phyloP scores from a whole-genome alignment of 2,329 filamentous ascomycete species.

The Penicillium sp. region DNA sequence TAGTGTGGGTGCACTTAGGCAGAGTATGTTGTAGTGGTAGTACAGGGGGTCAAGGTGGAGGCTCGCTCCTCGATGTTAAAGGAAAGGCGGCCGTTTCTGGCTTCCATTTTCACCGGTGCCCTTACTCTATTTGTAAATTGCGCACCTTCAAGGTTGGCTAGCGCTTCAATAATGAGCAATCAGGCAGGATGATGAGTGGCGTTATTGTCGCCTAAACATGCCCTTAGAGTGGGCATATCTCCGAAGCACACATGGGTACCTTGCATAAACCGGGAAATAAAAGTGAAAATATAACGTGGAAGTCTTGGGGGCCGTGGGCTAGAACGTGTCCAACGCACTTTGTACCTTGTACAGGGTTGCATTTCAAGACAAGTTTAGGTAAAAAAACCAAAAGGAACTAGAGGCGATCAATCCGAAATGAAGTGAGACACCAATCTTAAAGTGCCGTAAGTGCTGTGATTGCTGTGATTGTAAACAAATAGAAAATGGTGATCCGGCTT shows the following conservation, averaged over 20 bases:
- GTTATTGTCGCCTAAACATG: neutral
- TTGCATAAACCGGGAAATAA: conserved; percentile 4
- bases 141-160: neutral
- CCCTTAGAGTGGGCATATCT: neutral
- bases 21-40: neutral
- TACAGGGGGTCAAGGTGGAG: too few relatives aligned
- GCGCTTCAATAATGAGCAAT: neutral
- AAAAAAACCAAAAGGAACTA: neutral
- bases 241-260: neutral
- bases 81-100: neutral
- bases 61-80: neutral
- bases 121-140: neutral
- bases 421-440: conserved; percentile 1
- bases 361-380: neutral
- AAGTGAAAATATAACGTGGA: neutral
- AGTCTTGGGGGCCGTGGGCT: neutral
- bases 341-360: neutral
- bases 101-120: neutral
- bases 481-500: conserved; percentile 1
- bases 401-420: neutral
- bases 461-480: neutral
- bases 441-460: neutral
- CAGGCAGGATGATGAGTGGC: neutral
- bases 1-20: neutral
- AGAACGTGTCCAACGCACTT: neutral